A percentile compares a stretch with the other conserved stretches of the same genome.
Conservation (phyloP, 768 basidiomycete species). For the Baorangia bicolor region DNA sequence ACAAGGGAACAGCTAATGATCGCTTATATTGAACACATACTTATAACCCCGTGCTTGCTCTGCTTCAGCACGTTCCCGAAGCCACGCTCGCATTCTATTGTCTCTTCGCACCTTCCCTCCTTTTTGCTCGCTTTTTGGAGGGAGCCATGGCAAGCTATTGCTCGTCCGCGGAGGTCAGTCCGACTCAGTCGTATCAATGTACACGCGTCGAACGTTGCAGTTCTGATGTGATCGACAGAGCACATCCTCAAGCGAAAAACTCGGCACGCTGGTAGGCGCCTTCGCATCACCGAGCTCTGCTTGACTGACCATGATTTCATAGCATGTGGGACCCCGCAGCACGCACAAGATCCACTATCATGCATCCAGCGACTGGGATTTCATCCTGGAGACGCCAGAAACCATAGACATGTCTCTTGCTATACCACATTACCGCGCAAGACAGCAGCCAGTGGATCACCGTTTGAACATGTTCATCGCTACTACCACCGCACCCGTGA, state of each 20-base stretch:
- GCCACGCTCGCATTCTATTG: neutral
- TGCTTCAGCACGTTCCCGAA: conserved; percentile 3
- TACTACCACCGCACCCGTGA: conserved; percentile 51
- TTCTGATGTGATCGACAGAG: conserved; percentile 25
- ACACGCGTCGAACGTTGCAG: neutral
- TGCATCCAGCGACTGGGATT: conserved; percentile 63
- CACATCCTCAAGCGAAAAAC: conserved; percentile 19
- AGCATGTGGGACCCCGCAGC: conserved; percentile 40
- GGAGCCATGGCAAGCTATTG: conserved; percentile 24
- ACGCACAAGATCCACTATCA: conserved; percentile 66
- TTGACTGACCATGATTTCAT: conserved; percentile 1
- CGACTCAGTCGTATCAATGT: conserved; percentile 9
- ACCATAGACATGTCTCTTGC: conserved; percentile 65
- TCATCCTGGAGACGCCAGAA: conserved; percentile 51
- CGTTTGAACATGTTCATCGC: conserved; percentile 69
- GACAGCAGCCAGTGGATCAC: conserved; percentile 67
- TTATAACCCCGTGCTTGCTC: conserved; percentile 16
- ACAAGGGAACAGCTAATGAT: conserved; percentile 22
- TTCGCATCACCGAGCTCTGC: neutral
- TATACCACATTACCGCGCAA: conserved; percentile 77
- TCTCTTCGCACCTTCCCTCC: neutral
- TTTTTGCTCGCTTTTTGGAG: neutral
- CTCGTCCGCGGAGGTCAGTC: conserved; percentile 32
- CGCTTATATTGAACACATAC: conserved; percentile 9
- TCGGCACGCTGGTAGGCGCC: conserved; percentile 13